Percentiles rank a stretch among this genome's conserved stretches.
phyloP scores from a whole-genome alignment of 768 basidiomycete species.

The Phylloporus sp. region DNA sequence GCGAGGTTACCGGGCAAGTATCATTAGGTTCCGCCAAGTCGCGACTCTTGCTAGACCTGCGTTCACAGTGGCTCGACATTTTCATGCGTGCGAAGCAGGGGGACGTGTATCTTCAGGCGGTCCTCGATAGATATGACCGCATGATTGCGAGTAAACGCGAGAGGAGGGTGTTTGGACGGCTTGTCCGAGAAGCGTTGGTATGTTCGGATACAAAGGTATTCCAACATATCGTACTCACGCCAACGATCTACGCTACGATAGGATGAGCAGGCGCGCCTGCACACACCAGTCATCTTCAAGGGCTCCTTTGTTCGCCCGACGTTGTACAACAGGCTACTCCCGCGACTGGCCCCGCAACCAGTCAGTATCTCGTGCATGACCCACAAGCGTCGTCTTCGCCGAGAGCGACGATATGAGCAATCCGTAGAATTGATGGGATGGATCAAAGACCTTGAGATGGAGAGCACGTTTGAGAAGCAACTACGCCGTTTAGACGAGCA shows the following conservation, averaged over 20 bases:
- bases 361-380: slow-evolving; percentile 69
- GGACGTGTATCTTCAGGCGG: slow-evolving; percentile 39
- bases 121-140: slow-evolving; percentile 56
- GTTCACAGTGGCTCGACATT: slow-evolving; percentile 50
- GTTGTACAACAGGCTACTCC: slow-evolving; percentile 64
- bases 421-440: slow-evolving; percentile 32
- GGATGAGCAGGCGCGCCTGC: slow-evolving; percentile 55
- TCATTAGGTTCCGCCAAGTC: not conserved
- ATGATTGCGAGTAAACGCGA: slow-evolving; percentile 51
- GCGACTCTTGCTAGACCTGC: not conserved
- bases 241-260: slow-evolving; percentile 24
- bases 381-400: slow-evolving; percentile 38
- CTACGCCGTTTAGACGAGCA: slow-evolving; percentile 16
- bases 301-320: slow-evolving; percentile 67
- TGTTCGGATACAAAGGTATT: slow-evolving; percentile 12
- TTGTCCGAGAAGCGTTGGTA: slow-evolving; percentile 53
- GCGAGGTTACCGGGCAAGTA: slow-evolving; percentile 54
- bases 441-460: slow-evolving; percentile 33
- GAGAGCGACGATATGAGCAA: slow-evolving; percentile 43
- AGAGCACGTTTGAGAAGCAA: slow-evolving; percentile 38
- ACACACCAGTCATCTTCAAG: slow-evolving; percentile 64
- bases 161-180: slow-evolving; percentile 44
- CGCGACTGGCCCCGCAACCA: slow-evolving; percentile 80
- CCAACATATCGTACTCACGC: not conserved
- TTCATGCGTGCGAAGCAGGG: slow-evolving; percentile 55